Evolutionary conservation across 1,284 basidiomycete species (phyloP).

Genomic region (Marasmius sp.): DNA sequence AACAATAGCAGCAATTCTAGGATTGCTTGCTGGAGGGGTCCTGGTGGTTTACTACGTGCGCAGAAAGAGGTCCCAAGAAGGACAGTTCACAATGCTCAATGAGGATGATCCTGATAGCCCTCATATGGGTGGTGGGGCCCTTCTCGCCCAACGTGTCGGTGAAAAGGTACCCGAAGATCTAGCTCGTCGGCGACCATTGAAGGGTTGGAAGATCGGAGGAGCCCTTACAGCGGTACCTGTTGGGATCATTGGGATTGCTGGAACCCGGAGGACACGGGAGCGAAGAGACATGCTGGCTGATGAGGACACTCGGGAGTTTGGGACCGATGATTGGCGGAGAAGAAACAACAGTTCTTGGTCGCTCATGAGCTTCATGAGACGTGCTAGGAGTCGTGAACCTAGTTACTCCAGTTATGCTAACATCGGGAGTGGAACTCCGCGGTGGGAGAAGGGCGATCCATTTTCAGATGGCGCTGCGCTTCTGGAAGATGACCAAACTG

Average conservation of each 20-base stretch:
- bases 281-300: slow-evolving; percentile 76
- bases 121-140: slow-evolving; percentile 18
- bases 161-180: slow-evolving; percentile 13
- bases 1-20: slow-evolving; percentile 53
- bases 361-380: slow-evolving; percentile 49
- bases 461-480: slow-evolving; percentile 46
- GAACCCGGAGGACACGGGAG: slow-evolving; percentile 24
- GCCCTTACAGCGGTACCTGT: slow-evolving; percentile 13
- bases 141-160: slow-evolving; percentile 4
- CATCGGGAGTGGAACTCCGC: slow-evolving; percentile 24
- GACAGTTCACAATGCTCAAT: slow-evolving; percentile 46
- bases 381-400: slow-evolving; percentile 35
- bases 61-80: slow-evolving; percentile 28
- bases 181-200: slow-evolving; percentile 12
- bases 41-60: slow-evolving; percentile 44
- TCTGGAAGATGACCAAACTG: slow-evolving; percentile 32
- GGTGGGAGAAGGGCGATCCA: slow-evolving; percentile 53
- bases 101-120: slow-evolving; percentile 35
- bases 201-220: slow-evolving; percentile 8
- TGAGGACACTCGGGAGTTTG: slow-evolving; percentile 63
- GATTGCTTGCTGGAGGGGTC: slow-evolving; percentile 41
- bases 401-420: slow-evolving; percentile 23
- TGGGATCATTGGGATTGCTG: slow-evolving; percentile 19
- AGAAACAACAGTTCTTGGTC: slow-evolving; percentile 51
- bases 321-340: slow-evolving; percentile 25